A percentile compares a stretch with the other conserved stretches of the same genome.
Conservation (phyloP, 805 yeast genomes). For the Candida xyloterini region DNA sequence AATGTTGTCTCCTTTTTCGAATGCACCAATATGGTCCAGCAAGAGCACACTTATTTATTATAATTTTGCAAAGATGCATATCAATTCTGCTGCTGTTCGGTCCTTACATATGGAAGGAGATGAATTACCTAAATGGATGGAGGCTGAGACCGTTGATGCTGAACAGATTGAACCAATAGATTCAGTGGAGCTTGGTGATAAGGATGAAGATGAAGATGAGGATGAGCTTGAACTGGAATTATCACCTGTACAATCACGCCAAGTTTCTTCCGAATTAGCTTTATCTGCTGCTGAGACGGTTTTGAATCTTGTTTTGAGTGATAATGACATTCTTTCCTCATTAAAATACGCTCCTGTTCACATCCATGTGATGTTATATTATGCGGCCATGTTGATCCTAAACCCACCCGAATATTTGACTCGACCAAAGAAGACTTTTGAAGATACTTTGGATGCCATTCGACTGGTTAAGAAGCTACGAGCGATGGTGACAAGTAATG, state of each 20-base stretch:
- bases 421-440: slow-evolving; percentile 23
- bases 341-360: slow-evolving; percentile 68
- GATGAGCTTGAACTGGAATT: slow-evolving; percentile 14
- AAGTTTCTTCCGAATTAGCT: slow-evolving; percentile 45
- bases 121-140: slow-evolving; percentile 26
- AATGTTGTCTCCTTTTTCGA: slow-evolving; percentile 53
- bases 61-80: slow-evolving; percentile 73
- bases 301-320: slow-evolving; percentile 54
- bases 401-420: slow-evolving; percentile 41
- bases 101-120: slow-evolving; percentile 36
- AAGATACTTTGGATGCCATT: slow-evolving; percentile 37
- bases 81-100: slow-evolving; percentile 51
- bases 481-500: slow-evolving; percentile 39
- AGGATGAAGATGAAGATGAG: slow-evolving; percentile 29
- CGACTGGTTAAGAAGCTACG: slow-evolving; percentile 43
- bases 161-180: slow-evolving; percentile 2
- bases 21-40: slow-evolving; percentile 58
- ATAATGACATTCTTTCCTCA: slow-evolving; percentile 53
- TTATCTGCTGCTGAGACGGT: slow-evolving; percentile 62
- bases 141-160: slow-evolving; percentile 20
- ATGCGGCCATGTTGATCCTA: slow-evolving; percentile 56
- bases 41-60: slow-evolving; percentile 68
- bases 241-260: slow-evolving; percentile 25
- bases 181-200: slow-evolving; percentile 27
- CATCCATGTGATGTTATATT: slow-evolving; percentile 67